Conservation (phyloP, 352 stramenopile species). For the Plasmopara viticola region DNA sequence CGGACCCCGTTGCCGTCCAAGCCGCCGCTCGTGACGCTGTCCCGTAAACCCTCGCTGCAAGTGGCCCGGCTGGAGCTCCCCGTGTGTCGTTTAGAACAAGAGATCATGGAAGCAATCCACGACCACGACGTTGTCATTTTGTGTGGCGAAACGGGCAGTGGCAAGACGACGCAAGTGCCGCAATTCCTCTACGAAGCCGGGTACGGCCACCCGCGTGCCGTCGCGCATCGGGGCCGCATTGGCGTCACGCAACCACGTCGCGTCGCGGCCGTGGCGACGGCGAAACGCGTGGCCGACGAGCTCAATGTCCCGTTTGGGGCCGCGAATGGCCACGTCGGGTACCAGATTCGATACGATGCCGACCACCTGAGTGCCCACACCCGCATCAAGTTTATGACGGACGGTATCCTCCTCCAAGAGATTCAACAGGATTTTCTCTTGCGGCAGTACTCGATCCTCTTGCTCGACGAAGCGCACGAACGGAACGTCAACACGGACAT, state of each 20-base stretch:
- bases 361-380: conserved; percentile 88
- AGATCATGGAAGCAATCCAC: conserved; percentile 98
- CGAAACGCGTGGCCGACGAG: conserved; percentile 96
- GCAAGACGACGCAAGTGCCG: conserved; percentile 97
- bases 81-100: conserved; percentile 97
- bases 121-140: conserved; percentile 96
- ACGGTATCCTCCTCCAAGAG: conserved; percentile 98
- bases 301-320: conserved; percentile 86
- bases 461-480: conserved; percentile 96
- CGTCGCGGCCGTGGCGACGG: conserved; percentile 97
- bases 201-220: conserved; percentile 64
- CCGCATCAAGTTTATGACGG: conserved; percentile 99
- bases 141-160: conserved; percentile 96
- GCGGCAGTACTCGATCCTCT: conserved; percentile 70
- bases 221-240: conserved; percentile 64
- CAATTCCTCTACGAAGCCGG: conserved; percentile 98
- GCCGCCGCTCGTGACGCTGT: conserved; percentile 61
- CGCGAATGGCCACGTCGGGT: conserved; percentile 82
- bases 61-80: conserved; percentile 93
- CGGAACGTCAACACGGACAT: conserved; percentile 96
- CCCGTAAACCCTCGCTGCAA: conserved; percentile 83
- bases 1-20: conserved; percentile 47
- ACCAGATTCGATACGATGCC: conserved; percentile 98
- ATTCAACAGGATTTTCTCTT: conserved; percentile 86
- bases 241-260: conserved; percentile 97